phyloP scores from a whole-genome alignment of 2,329 filamentous ascomycete species.

The Penicillium sp. region DNA sequence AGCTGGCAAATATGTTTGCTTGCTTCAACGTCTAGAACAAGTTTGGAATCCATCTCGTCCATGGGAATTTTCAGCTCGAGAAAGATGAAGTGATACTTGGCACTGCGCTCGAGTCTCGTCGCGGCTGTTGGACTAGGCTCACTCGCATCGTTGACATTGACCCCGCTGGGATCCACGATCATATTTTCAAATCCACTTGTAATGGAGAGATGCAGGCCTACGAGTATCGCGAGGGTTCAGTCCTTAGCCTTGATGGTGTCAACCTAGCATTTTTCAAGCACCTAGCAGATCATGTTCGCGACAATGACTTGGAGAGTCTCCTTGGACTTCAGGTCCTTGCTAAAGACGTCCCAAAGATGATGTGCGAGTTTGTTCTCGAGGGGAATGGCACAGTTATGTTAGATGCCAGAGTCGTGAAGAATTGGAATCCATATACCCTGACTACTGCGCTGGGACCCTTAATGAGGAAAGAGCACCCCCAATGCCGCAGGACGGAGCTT shows the following conservation, averaged over 20 bases:
- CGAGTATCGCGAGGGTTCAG: not conserved
- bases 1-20: too few relatives aligned
- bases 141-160: too few relatives aligned
- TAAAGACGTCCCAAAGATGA: not conserved
- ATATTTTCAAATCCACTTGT: not conserved
- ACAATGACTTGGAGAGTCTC: not conserved
- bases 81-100: too few relatives aligned
- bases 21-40: too few relatives aligned
- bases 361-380: not conserved
- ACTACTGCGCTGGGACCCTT: conserved; percentile 12
- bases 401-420: not conserved
- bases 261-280: not conserved
- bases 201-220: not conserved
- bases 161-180: too few relatives aligned
- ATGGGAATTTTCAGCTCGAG: too few relatives aligned
- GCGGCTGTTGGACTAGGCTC: too few relatives aligned
- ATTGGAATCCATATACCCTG: conserved; percentile 1
- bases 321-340: not conserved
- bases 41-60: too few relatives aligned
- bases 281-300: not conserved
- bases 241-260: not conserved
- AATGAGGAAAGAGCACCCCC: conserved; percentile 6
- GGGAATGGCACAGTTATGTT: not conserved
- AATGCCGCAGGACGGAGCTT: conserved; percentile 7
- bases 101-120: too few relatives aligned